Evolutionary conservation across 2,329 filamentous ascomycete species (phyloP), one percentile per base, ranked within the genome.

Genomic region (Fusarium verrucosum): DNA sequence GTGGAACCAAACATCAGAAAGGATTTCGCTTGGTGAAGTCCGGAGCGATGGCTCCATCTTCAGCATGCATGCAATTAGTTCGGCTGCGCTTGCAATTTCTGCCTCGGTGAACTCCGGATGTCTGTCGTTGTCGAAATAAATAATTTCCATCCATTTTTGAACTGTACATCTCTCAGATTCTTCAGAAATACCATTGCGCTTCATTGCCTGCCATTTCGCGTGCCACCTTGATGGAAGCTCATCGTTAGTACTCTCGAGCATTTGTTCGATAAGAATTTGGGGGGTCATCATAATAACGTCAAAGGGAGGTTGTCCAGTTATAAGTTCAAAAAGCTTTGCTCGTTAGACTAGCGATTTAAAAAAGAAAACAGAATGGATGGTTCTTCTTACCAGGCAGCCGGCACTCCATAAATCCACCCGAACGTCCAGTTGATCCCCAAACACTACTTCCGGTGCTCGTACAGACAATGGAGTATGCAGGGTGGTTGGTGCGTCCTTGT

Each of bases 271-370:
- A 32, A 70, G 56, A 2, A 49, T 7, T 7, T 38, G n/a, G 0
- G 50, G 42, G 5, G 56, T 68, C 19, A 60, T 30, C 60, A 69
- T 60, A 8, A 60, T 7, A 11, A 44, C 40, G 35, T 70, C 66
- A 23, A 71, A 71, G 2, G 66, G 68, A 20, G 69, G 57, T 20
- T 70, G 70, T 1, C 69, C 70, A 2, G 69, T 66, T n/a, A 68
- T 22, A 5, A 71, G 62, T 53, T 71, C 69, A 16, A 71, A 71
- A 2, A 71, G 19, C 70, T 69, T 28, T 1, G 4, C 10, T 4
- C 11, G n/a, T 68, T 42, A 64, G 51, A 13, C 13, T 23, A 9
- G 22, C 14, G 6, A 11, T 0, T 5, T 3, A 50, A 3, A 5
- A 22, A n/a, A 0, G 13, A 13, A 16, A 7, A 10, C 20, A n/a